Conservation (phyloP, 306 rosid genomes). For the Quercus variabilis region DNA sequence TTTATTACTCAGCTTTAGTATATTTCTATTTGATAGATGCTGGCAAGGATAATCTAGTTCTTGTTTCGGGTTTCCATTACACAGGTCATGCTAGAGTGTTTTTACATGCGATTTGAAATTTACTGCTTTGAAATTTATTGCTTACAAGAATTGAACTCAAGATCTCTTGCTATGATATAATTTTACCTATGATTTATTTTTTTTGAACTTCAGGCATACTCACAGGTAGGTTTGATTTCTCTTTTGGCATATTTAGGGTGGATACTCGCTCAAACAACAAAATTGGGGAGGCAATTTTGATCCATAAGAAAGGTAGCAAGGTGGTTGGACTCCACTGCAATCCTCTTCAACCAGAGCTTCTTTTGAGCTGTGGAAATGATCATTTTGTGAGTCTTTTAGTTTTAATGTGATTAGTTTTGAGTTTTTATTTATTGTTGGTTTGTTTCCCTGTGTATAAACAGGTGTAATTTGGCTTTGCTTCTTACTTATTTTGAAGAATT, state of each 20-base stretch:
- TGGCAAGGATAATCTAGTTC: not conserved
- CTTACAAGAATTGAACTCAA: no score
- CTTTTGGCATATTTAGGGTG: constrained; percentile 44
- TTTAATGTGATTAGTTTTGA: not conserved
- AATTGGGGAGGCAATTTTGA: constrained; percentile 64
- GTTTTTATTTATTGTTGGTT: not conserved
- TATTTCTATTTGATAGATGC: not conserved
- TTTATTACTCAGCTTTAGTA: not conserved
- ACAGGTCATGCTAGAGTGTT: not conserved
- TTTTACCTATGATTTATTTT: constrained; percentile 4
- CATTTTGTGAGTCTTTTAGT: constrained; percentile 66
- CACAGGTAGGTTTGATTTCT: not conserved
- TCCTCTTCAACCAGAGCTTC: constrained; percentile 88
- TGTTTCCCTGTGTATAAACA: not conserved
- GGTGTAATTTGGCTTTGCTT: not conserved
- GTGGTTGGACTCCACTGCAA: constrained; percentile 92
- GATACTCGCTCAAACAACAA: constrained; percentile 68
- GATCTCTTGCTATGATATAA: no score
- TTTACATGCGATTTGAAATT: not conserved
- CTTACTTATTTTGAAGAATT: not conserved
- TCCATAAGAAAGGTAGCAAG: constrained; percentile 85
- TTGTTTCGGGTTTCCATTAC: not conserved
- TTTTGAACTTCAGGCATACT: not conserved
- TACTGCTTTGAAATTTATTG: no score
- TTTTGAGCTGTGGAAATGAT: constrained; percentile 91